Evolutionary conservation across 2,329 filamentous ascomycete species (phyloP).

Genomic region (Truncatella angustata): DNA sequence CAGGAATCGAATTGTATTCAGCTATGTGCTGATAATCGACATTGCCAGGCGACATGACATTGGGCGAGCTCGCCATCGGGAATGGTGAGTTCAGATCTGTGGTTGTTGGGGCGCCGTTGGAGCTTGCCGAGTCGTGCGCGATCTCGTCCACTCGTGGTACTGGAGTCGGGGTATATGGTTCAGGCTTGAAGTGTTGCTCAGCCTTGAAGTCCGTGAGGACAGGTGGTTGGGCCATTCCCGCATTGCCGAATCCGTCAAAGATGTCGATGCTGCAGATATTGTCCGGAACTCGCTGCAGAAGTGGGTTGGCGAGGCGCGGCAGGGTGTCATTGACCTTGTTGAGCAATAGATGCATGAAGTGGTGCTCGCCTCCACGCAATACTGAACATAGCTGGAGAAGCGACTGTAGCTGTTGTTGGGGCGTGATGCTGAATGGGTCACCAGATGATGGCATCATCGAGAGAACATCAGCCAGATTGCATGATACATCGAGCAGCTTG

Average conservation of each 20-base stretch:
- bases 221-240: constrained; percentile 56
- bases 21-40: constrained; percentile 48
- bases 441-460: constrained; percentile 59
- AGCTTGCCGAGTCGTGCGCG: constrained; percentile 35
- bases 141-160: constrained; percentile 41
- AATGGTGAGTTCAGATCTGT: constrained; percentile 50
- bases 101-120: constrained; percentile 28
- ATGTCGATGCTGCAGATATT: constrained; percentile 54
- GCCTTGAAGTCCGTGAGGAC: constrained; percentile 48
- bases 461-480: constrained; percentile 71
- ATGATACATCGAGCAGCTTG: constrained; percentile 76
- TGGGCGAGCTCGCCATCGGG: constrained; percentile 42
- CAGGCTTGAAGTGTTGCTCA: constrained; percentile 28
- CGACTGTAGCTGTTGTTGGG: constrained; percentile 68
- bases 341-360: constrained; percentile 74
- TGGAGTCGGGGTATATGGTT: constrained; percentile 29
- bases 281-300: constrained; percentile 59
- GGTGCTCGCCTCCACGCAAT: constrained; percentile 72
- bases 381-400: constrained; percentile 66
- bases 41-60: constrained; percentile 47
- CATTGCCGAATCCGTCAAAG: constrained; percentile 65
- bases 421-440: constrained; percentile 60
- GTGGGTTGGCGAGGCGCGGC: constrained; percentile 59
- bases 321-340: constrained; percentile 73
- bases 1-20: constrained; percentile 48